phyloP scores from a whole-genome alignment of 495 filamentous ascomycete species.

The Annulohypoxylon moriforme region DNA sequence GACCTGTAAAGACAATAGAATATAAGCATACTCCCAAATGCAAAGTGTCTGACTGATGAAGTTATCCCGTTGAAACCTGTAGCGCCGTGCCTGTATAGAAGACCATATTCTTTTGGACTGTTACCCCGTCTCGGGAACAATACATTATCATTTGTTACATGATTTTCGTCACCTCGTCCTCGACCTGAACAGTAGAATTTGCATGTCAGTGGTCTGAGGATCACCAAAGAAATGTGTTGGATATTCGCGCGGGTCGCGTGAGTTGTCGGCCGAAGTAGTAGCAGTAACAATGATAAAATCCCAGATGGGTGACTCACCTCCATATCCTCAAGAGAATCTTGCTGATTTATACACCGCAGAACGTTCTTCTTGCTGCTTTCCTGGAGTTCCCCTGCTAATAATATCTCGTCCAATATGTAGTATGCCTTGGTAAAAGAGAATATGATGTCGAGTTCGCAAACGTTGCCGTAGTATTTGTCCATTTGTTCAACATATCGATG shows the following conservation, averaged over 20 bases:
- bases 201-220: constrained; percentile 66
- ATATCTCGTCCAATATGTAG: constrained; percentile 96
- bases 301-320: constrained; percentile 75
- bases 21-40: constrained; percentile 47
- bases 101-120: constrained; percentile 21
- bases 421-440: constrained; percentile 99
- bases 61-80: constrained; percentile 35
- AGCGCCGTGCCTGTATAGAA: constrained; percentile 33
- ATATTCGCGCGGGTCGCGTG: constrained; percentile 4
- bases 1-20: constrained; percentile 51
- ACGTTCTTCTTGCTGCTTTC: constrained; percentile 99
- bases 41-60: constrained; percentile 29
- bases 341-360: constrained; percentile 90
- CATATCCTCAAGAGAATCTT: constrained; percentile 96
- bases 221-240: constrained; percentile 33
- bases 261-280: background rate
- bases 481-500: constrained; percentile 99
- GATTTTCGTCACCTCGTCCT: constrained; percentile 96
- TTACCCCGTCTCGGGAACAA: constrained; percentile 39
- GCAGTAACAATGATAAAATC: constrained; percentile 22
- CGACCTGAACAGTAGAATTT: constrained; percentile 74
- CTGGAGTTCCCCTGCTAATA: constrained; percentile 96
- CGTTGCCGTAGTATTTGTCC: constrained; percentile 99
- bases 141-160: constrained; percentile 70
- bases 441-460: constrained; percentile 98